phyloP scores from a whole-genome alignment of 257 asterid genomes.

The Nicotiana tabacum region DNA sequence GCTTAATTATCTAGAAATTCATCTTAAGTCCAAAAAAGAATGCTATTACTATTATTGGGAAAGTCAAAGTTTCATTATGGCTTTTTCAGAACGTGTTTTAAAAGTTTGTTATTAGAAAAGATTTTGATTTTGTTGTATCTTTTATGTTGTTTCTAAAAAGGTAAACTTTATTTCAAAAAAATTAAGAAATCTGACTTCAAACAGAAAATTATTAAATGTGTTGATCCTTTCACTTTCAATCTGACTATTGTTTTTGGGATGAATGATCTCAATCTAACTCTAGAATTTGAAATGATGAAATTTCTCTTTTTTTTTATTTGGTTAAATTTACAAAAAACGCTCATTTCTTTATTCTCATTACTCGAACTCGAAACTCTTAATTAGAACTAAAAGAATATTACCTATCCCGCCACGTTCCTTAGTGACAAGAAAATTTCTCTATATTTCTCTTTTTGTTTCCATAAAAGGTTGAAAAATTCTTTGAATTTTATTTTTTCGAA shows the following conservation, averaged over 20 bases:
- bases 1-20: background rate
- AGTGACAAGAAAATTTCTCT: background rate
- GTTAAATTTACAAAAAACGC: background rate
- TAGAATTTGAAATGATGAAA: background rate
- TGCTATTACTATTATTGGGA: background rate
- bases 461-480: background rate
- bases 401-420: background rate
- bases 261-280: background rate
- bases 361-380: background rate
- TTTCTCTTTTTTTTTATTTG: background rate
- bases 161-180: background rate
- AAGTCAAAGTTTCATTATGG: background rate
- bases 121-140: background rate
- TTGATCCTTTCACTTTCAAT: background rate
- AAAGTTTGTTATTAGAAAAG: background rate
- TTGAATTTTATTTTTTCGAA: background rate
- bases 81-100: background rate
- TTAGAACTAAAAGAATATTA: background rate
- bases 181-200: background rate
- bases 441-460: background rate
- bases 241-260: background rate
- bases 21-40: background rate
- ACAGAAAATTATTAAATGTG: background rate
- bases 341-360: background rate
- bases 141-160: background rate